Conservation (phyloP, 1,139 yeast species). For the Meyerozyma athensensis region DNA sequence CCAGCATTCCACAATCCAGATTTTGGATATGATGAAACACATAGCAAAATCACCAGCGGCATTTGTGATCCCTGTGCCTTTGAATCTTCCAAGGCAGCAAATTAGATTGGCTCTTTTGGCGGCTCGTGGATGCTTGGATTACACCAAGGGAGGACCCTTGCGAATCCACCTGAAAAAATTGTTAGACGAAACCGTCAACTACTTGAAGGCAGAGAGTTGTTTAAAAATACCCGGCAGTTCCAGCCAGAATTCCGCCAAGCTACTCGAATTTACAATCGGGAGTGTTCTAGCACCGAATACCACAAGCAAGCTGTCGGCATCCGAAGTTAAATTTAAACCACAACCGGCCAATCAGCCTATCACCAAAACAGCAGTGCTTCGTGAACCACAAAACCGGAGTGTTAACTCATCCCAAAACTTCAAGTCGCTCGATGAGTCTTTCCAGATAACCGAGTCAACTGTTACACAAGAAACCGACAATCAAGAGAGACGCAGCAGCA, state of each 20-base stretch:
- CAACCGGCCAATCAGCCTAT: slow-evolving; percentile 18
- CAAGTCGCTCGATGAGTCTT: not conserved
- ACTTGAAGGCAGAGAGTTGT: slow-evolving; percentile 46
- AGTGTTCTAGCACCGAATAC: slow-evolving; percentile 41
- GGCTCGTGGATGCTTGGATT: slow-evolving; percentile 77
- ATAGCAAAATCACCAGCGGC: slow-evolving; percentile 38
- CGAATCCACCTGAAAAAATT: slow-evolving; percentile 63
- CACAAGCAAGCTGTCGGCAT: slow-evolving; percentile 11
- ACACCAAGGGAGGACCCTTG: slow-evolving; percentile 78
- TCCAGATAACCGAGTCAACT: not conserved
- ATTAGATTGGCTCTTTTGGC: slow-evolving; percentile 66
- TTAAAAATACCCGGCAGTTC: slow-evolving; percentile 57
- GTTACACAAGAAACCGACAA: not conserved
- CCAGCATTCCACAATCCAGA: slow-evolving; percentile 70
- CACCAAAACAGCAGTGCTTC: slow-evolving; percentile 12
- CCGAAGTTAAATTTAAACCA: slow-evolving; percentile 16
- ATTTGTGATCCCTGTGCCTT: slow-evolving; percentile 55
- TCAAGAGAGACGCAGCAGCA: slow-evolving; percentile 2
- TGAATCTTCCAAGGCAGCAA: slow-evolving; percentile 65
- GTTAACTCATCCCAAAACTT: not conserved
- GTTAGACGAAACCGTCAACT: slow-evolving; percentile 44
- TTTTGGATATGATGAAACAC: slow-evolving; percentile 54
- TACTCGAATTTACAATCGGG: slow-evolving; percentile 55
- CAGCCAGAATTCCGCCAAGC: slow-evolving; percentile 49
- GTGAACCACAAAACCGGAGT: slow-evolving; percentile 7